Evolutionary conservation across 2,329 filamentous ascomycete genomes (phyloP), one percentile per base, ranked within the genome.

Genomic region (Drechslera avenae): DNA sequence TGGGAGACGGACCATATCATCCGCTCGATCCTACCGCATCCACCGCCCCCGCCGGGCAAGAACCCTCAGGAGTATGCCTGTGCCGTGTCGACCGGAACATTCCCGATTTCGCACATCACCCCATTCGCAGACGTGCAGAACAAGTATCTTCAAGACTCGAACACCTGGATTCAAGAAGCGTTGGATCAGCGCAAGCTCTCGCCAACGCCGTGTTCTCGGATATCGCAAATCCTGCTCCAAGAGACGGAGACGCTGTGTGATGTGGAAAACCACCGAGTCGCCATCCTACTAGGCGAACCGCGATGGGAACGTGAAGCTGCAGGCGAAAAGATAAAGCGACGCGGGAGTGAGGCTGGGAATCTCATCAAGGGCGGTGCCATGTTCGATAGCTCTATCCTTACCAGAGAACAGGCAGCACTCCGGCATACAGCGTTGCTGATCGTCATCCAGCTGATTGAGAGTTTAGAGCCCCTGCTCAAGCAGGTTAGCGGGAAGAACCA

Each of bases 1-100:
- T 97, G 92, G 92, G 92, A 96, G 59, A 88, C 88, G 4, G 92
- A 97, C 73, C 86, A 91, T 68, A 83, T 87, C 10, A 85, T 96
- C 57, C 88, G 92, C 60, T 92, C 91, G 72, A 80, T 97, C 21
- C 81, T 90, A 42, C 90, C 90, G 2, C 90, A 94, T 68, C 85
- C 89, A 2, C 85, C 86, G 2, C 82, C 81, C 12, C 78, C 83
- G 46, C 74, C 81, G 59, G 76, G 81, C 18, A 78, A 78, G 51
- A 81, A 84, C 14, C 80, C 85, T 32, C 83, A 86, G 39, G 85
- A 90, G 51, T 80, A 84, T 59, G 79, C 84, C 36, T 80, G 82
- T 30, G 88, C 87, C 1, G 80, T 86, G 41, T 80, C 81, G 21
- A 87, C 90, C 37, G 90, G 88, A 5, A 92, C 90, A 28, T 97